phyloP scores from a whole-genome alignment of 1,284 basidiomycete species.

The Volvariella surrecta region DNA sequence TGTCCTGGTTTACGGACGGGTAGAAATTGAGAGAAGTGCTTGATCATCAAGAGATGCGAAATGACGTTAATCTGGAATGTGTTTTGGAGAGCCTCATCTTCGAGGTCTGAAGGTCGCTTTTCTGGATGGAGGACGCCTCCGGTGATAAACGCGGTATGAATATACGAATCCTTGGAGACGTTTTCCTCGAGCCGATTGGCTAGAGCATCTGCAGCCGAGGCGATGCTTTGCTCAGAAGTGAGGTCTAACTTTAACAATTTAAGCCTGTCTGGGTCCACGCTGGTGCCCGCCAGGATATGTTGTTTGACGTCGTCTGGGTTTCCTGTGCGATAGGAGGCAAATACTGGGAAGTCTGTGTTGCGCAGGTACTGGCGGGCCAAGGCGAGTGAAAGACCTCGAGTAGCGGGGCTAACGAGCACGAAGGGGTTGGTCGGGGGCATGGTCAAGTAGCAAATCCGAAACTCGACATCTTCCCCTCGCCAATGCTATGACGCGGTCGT shows the following conservation, averaged over 20 bases:
- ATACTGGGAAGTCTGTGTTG: constrained; percentile 42
- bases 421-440: constrained; percentile 27
- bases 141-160: constrained; percentile 48
- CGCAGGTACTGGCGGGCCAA: constrained; percentile 46
- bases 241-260: constrained; percentile 41
- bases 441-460: background rate
- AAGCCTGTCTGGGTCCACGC: constrained; percentile 37
- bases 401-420: constrained; percentile 37
- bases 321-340: constrained; percentile 41
- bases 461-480: too few species aligned
- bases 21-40: constrained; percentile 53
- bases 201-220: constrained; percentile 35
- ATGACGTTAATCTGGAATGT: constrained; percentile 52
- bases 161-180: constrained; percentile 24
- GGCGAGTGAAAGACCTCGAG: constrained; percentile 45
- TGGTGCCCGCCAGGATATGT: constrained; percentile 33
- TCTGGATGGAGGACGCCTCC: constrained; percentile 51
- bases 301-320: constrained; percentile 27
- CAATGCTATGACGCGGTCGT: too few species aligned
- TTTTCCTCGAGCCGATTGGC: constrained; percentile 21
- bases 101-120: constrained; percentile 45
- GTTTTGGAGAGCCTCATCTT: constrained; percentile 32
- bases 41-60: constrained; percentile 54
- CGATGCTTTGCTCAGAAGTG: constrained; percentile 41
- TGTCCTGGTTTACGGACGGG: constrained; percentile 20